Evolutionary conservation across 164 flowering plant genomes (phyloP), one percentile per base, ranked within the genome.

Genomic region (Pachysandra terminalis): DNA sequence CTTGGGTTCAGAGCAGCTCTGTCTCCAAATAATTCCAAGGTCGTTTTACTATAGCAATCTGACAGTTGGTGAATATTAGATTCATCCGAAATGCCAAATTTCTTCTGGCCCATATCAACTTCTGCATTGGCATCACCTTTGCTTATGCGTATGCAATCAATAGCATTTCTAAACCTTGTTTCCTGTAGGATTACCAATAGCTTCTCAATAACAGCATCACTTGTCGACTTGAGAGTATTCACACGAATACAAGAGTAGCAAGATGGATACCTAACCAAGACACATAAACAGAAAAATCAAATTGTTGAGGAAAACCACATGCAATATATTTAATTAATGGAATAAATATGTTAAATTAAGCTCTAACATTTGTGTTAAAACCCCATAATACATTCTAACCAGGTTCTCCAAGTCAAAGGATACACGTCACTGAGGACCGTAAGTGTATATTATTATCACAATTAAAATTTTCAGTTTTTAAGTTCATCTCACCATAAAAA

Each of bases 181-280:
- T 72, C 73, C 56, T 74, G 69, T 26, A 85, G 71, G 56, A 81
- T 69, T n/a, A 56, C 41, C 52, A 28, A 48, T n/a, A 93, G 84
- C 80, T 90, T 91, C 78, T 86, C 76, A 56, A 81, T 80, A 37
- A 91, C 87, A 52, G 80, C 79, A 77, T 88, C 93, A 68, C 79
- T 80, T 15, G 93, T 86, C 15, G 93, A 67, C 71, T 81, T 87
- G 67, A 90, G 89, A 14, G 88, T 81, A 68, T 93, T 93, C 57
- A 89, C 97, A 37, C 97, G 90, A n/a, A 90, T 78, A 74, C 98
- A 93, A 22, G 98, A 88, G 76, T 93, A 93, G 75, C 88, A 72
- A 26, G 97, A 90, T 0, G 98, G 98, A 22, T 72, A 81, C 87
- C 97, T 91, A 62, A 54, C 27, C 41, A 79, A 64, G 56, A 48